Percentiles rank a stretch among this genome's conserved stretches.
These are phyloP conservation scores for Aspergillus sp. DNA, from an alignment of 2,329 filamentous ascomycete genomes.

Conservation along the genomic window DNA sequence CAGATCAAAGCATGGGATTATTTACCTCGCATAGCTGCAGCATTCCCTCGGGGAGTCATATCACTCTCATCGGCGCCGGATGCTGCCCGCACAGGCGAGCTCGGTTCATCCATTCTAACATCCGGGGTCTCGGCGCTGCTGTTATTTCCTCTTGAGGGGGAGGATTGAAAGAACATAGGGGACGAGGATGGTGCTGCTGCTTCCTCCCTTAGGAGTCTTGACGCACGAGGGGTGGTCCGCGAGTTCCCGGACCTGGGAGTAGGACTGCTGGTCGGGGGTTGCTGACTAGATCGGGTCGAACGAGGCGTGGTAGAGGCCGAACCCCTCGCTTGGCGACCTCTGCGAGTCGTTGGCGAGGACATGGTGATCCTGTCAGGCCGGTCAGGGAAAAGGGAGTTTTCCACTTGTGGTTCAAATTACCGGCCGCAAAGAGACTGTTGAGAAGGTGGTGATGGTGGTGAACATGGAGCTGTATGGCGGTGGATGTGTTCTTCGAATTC, in stretches of 20 bases:
- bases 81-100: slow-evolving; percentile 38
- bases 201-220: slow-evolving; percentile 34
- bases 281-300: slow-evolving; percentile 25
- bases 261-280: slow-evolving; percentile 27
- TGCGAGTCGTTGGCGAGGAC: slow-evolving; percentile 39
- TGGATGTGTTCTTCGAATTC: slow-evolving; percentile 5
- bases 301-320: slow-evolving; percentile 33
- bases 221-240: slow-evolving; percentile 40
- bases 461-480: slow-evolving; percentile 11
- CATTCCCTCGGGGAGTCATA: slow-evolving; percentile 35
- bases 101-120: slow-evolving; percentile 37
- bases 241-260: slow-evolving; percentile 11
- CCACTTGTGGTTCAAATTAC: background rate
- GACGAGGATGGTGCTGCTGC: slow-evolving; percentile 57
- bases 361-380: slow-evolving; percentile 16
- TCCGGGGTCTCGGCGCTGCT: slow-evolving; percentile 33
- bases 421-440: background rate
- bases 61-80: slow-evolving; percentile 32
- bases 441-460: slow-evolving; percentile 7
- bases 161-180: slow-evolving; percentile 68
- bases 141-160: slow-evolving; percentile 42
- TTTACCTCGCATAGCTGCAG: slow-evolving; percentile 32
- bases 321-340: slow-evolving; percentile 33
- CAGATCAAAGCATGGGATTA: slow-evolving; percentile 8
- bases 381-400: background rate